Evolutionary conservation across 75 land plant species (phyloP).

Genomic region (Cunninghamia lanceolata): DNA sequence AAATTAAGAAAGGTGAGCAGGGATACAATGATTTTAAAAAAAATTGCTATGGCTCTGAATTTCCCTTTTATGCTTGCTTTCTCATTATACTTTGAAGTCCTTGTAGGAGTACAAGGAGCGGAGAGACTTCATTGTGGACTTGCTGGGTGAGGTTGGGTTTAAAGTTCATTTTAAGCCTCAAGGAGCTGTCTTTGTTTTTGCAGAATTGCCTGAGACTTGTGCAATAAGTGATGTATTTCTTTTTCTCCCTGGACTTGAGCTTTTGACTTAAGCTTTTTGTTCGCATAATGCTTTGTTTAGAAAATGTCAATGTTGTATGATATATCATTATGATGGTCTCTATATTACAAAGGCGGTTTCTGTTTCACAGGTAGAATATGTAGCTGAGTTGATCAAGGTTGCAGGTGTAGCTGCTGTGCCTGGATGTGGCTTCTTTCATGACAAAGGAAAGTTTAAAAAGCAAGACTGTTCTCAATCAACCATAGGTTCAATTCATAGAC

Average conservation of each 20-base stretch:
- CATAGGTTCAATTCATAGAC: background rate
- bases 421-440: slow-evolving; percentile 84
- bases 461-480: background rate
- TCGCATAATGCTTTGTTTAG: background rate
- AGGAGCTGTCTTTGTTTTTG: slow-evolving; percentile 89
- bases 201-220: slow-evolving; percentile 64
- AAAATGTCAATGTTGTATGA: background rate
- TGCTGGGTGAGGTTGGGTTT: slow-evolving; percentile 64
- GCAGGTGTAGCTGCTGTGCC: slow-evolving; percentile 95
- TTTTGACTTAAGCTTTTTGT: background rate
- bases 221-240: slow-evolving; percentile 62
- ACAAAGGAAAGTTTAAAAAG: background rate
- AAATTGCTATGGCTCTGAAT: background rate
- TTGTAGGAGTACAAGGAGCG: slow-evolving; percentile 67
- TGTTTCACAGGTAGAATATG: slow-evolving; percentile 73
- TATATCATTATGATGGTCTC: background rate
- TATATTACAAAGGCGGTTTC: background rate
- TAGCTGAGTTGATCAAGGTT: slow-evolving; percentile 51
- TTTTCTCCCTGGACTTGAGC: background rate
- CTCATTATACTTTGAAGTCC: background rate
- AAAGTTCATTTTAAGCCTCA: slow-evolving; percentile 64
- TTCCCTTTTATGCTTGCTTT: background rate
- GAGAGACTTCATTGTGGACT: slow-evolving; percentile 48
- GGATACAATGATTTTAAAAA: background rate
- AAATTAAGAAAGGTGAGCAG: slow-evolving; percentile 52